A percentile compares a stretch with the other conserved stretches of the same genome.
Evolutionary conservation across 2,329 filamentous ascomycete genomes (phyloP).

Genomic region (Diplodia scrobiculata): DNA sequence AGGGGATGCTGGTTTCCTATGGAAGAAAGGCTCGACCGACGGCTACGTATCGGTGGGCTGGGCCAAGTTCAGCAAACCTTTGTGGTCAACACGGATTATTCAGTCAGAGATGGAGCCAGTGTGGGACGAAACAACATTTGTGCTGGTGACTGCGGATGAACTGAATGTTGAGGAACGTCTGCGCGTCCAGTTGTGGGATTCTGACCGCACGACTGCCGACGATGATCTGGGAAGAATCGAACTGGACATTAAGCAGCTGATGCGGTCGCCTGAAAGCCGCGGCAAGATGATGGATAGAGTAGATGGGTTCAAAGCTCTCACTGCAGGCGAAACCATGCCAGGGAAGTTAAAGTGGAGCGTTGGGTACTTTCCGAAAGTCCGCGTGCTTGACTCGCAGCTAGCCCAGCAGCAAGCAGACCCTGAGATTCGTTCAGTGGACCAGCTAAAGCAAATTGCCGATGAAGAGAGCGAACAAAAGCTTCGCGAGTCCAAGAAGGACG

Average conservation of each 20-base stretch:
- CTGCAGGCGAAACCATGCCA: constrained; percentile 67
- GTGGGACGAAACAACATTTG: constrained; percentile 70
- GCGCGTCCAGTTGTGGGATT: constrained; percentile 74
- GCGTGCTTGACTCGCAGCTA: constrained; percentile 64
- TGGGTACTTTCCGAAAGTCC: constrained; percentile 69
- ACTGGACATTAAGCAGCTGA: constrained; percentile 65
- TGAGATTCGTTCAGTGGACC: constrained; percentile 59
- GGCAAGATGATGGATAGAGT: constrained; percentile 64
- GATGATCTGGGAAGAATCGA: constrained; percentile 75
- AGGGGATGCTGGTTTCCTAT: constrained; percentile 65
- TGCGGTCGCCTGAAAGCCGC: constrained; percentile 61
- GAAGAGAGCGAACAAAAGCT: constrained; percentile 62
- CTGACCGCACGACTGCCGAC: constrained; percentile 70
- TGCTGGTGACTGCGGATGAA: constrained; percentile 71
- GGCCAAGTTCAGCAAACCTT: constrained; percentile 74
- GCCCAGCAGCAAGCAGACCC: constrained; percentile 62
- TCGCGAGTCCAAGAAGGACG: constrained; percentile 63
- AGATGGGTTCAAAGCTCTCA: constrained; percentile 67
- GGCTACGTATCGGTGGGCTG: constrained; percentile 72
- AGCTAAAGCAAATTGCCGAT: constrained; percentile 61
- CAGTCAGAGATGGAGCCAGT: constrained; percentile 65
- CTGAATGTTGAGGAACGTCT: constrained; percentile 71
- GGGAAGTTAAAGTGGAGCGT: constrained; percentile 70
- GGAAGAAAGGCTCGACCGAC: constrained; percentile 65
- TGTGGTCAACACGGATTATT: constrained; percentile 67